Evolutionary conservation across 2,329 filamentous ascomycete species (phyloP).

Genomic region (Dothistroma septosporum): DNA sequence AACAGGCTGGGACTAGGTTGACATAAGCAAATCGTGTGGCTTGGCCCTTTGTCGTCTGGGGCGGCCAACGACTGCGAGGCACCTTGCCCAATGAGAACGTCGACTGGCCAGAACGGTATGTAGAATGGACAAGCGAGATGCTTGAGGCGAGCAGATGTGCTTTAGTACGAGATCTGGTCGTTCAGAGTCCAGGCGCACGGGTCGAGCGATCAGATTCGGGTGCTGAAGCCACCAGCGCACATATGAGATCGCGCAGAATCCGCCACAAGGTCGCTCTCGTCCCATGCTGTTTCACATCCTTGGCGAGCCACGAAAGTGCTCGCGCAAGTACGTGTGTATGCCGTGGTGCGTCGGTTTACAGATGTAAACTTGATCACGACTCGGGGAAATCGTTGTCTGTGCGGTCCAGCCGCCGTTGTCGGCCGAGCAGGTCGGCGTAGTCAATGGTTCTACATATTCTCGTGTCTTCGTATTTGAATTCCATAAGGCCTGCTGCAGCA

Average conservation of each 20-base stretch:
- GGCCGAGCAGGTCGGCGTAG: too few species aligned
- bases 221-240: not conserved
- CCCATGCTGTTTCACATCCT: too few species aligned
- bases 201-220: not conserved
- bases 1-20: not conserved
- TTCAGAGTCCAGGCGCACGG: not conserved
- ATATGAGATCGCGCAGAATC: not conserved
- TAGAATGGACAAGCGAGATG: not conserved
- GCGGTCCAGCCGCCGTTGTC: too few species aligned
- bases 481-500: not conserved
- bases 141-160: not conserved
- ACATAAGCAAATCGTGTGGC: not conserved
- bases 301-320: too few species aligned
- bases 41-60: not conserved
- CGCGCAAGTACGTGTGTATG: too few species aligned
- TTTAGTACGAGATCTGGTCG: not conserved
- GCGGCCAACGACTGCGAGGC: not conserved
- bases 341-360: too few species aligned
- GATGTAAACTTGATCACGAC: too few species aligned
- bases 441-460: too few species aligned
- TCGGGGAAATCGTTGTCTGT: too few species aligned
- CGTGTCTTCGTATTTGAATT: too few species aligned
- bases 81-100: not conserved
- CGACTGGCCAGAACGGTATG: not conserved
- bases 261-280: not conserved